Evolutionary conservation across 2,329 filamentous ascomycete species (phyloP).

Genomic region (Lasiodiplodia sp.): DNA sequence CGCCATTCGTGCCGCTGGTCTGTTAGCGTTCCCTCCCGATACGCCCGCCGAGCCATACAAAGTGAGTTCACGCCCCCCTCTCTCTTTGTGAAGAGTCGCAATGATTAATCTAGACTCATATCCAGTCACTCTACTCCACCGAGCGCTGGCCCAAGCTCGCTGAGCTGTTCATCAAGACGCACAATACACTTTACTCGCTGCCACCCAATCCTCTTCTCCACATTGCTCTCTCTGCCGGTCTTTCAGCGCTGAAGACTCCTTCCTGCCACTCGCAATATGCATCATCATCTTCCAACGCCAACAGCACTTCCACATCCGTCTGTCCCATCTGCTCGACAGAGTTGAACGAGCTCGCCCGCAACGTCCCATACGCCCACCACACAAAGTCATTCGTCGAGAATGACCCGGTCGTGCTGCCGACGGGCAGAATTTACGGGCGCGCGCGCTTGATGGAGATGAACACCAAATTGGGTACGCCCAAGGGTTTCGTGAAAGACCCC

Average conservation of each 20-base stretch:
- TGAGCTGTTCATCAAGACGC: constrained; percentile 80
- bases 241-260: constrained; percentile 95
- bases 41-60: constrained; percentile 67
- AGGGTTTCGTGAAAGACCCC: constrained; percentile 77
- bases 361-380: constrained; percentile 93
- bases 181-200: constrained; percentile 84
- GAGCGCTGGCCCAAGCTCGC: constrained; percentile 79
- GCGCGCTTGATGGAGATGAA: constrained; percentile 78
- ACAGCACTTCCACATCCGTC: constrained; percentile 71
- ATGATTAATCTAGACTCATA: constrained; percentile 9
- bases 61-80: constrained; percentile 47
- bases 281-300: constrained; percentile 60
- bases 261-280: constrained; percentile 79
- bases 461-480: constrained; percentile 74
- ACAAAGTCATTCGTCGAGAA: constrained; percentile 91
- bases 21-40: constrained; percentile 76
- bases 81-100: background rate
- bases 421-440: constrained; percentile 83
- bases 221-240: constrained; percentile 85
- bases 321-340: constrained; percentile 97
- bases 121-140: constrained; percentile 73
- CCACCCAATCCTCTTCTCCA: constrained; percentile 85
- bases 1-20: constrained; percentile 75
- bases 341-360: constrained; percentile 86
- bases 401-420: constrained; percentile 86